Conservation (phyloP, 306 rosid species). For the Datisca glomerata region DNA sequence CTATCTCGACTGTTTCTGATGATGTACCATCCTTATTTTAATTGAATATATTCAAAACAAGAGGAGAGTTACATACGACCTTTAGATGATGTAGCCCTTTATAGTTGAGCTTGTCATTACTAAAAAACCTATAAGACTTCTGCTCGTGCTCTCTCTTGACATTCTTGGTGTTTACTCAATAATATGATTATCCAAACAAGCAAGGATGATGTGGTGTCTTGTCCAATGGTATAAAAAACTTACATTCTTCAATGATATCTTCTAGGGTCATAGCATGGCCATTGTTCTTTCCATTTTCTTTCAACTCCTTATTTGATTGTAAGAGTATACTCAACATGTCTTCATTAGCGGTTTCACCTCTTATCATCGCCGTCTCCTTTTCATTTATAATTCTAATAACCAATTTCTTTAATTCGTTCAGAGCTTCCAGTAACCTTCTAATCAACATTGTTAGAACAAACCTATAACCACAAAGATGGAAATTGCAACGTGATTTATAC, state of each 20-base stretch:
- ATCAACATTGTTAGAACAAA: constrained; percentile 7
- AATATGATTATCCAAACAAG: constrained; percentile 43
- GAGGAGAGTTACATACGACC: constrained; percentile 25
- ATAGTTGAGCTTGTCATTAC: constrained; percentile 20
- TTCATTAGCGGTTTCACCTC: too few relatives aligned
- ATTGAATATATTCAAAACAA: not conserved
- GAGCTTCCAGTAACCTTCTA: constrained; percentile 15
- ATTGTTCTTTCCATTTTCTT: too few relatives aligned
- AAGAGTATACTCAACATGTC: too few relatives aligned
- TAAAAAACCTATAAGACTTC: constrained; percentile 39
- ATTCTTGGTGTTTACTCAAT: constrained; percentile 19
- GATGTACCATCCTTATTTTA: too few relatives aligned
- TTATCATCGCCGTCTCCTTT: constrained; percentile 15
- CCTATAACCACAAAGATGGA: too few relatives aligned
- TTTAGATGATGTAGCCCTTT: constrained; percentile 39
- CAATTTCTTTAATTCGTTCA: constrained; percentile 10
- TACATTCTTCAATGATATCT: too few relatives aligned
- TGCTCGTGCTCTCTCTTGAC: constrained; percentile 47
- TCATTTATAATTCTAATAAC: too few relatives aligned
- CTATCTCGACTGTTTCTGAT: too few relatives aligned
- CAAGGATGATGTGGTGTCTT: too few relatives aligned
- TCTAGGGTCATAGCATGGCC: too few relatives aligned
- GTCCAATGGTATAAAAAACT: too few relatives aligned
- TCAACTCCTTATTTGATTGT: too few relatives aligned
- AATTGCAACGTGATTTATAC: not conserved